These are phyloP conservation scores for Penicillium cataractarum DNA, from an alignment of 495 filamentous ascomycete genomes.

Conservation along the genomic window DNA sequence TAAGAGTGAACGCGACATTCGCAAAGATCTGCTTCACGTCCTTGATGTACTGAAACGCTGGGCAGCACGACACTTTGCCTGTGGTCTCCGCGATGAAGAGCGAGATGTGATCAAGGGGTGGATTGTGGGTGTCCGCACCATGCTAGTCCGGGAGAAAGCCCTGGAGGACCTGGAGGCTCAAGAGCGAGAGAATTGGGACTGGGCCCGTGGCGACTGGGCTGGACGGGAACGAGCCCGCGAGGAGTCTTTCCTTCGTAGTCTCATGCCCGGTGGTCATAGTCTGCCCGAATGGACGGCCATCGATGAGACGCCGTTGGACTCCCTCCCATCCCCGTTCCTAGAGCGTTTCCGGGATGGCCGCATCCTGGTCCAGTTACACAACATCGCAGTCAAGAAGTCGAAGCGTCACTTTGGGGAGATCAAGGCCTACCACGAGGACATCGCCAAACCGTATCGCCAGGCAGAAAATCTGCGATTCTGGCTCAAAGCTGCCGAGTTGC, in stretches of 20 bases:
- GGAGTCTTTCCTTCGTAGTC: conserved; percentile 74
- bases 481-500: conserved; percentile 92
- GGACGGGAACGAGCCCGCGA: conserved; percentile 79
- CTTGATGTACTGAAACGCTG: conserved; percentile 90
- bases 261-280: conserved; percentile 50
- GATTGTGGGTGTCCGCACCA: conserved; percentile 73
- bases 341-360: conserved; percentile 74
- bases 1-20: conserved; percentile 79
- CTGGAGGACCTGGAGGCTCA: conserved; percentile 73
- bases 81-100: conserved; percentile 78
- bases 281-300: conserved; percentile 74
- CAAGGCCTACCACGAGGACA: conserved; percentile 82
- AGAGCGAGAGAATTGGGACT: conserved; percentile 75
- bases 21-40: conserved; percentile 78
- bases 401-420: conserved; percentile 90
- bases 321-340: conserved; percentile 76
- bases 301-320: conserved; percentile 41
- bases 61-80: conserved; percentile 84
- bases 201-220: conserved; percentile 79
- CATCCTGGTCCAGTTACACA: conserved; percentile 83
- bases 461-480: conserved; percentile 95
- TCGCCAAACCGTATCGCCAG: conserved; percentile 88
- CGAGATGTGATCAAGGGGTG: conserved; percentile 70
- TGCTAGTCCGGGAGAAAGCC: conserved; percentile 73
- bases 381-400: conserved; percentile 81